Evolutionary conservation across 2,329 filamentous ascomycete species (phyloP).

Genomic region (Diaporthe sp.): DNA sequence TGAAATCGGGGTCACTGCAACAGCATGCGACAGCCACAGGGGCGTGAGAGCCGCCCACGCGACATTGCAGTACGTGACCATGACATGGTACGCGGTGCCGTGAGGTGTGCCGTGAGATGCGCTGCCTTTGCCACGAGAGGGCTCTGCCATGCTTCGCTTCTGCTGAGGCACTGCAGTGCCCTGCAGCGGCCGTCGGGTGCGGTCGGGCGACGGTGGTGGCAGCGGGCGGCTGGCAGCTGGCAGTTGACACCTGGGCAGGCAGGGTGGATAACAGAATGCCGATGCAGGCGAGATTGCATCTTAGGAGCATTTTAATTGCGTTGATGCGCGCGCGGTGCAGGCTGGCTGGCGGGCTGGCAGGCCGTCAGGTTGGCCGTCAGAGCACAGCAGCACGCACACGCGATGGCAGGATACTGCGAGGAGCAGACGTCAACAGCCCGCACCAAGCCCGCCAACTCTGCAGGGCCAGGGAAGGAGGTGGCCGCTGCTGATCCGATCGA

Average conservation of each 20-base stretch:
- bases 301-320: constrained; percentile 1
- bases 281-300: constrained; percentile 27
- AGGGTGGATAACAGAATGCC: constrained; percentile 19
- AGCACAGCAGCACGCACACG: constrained; percentile 1
- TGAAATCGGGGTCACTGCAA: constrained; percentile 24
- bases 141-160: not conserved
- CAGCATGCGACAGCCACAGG: constrained; percentile 32
- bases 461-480: not conserved
- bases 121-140: not conserved
- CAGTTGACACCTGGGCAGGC: constrained; percentile 8
- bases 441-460: constrained; percentile 13
- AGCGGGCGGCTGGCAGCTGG: constrained; percentile 7
- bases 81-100: not conserved
- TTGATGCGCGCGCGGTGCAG: constrained; percentile 2
- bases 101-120: no score
- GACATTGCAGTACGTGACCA: constrained; percentile 22
- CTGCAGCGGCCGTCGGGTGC: not conserved
- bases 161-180: not conserved
- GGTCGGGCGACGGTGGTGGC: not conserved
- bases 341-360: not conserved
- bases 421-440: constrained; percentile 7
- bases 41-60: not conserved
- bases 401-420: constrained; percentile 27
- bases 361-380: not conserved
- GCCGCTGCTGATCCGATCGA: constrained; percentile 1